Conservation (phyloP, 2,329 filamentous ascomycete genomes). For the Fusarium staphyleae region DNA sequence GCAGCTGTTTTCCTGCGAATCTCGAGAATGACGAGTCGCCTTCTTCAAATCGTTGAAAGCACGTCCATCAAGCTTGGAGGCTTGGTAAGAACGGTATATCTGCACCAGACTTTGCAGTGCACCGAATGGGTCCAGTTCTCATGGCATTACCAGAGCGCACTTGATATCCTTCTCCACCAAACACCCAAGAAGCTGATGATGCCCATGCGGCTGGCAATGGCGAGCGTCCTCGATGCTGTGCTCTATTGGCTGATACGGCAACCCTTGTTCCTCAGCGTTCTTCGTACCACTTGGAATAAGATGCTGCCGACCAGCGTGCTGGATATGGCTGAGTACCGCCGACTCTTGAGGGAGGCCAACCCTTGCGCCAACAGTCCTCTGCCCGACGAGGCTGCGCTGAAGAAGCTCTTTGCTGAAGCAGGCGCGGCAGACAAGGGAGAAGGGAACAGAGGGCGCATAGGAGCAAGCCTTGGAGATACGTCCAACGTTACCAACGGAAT, state of each 20-base stretch:
- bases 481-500: neutral
- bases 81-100: constrained; percentile 26
- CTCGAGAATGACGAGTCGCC: constrained; percentile 37
- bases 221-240: constrained; percentile 41
- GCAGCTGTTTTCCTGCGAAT: constrained; percentile 44
- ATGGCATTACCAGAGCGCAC: constrained; percentile 40
- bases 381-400: constrained; percentile 27
- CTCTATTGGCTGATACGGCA: constrained; percentile 42
- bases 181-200: constrained; percentile 37
- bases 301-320: constrained; percentile 36
- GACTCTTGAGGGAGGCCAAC: constrained; percentile 18
- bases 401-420: constrained; percentile 31
- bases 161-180: constrained; percentile 42
- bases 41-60: constrained; percentile 41
- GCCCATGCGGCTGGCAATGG: constrained; percentile 45
- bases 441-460: neutral
- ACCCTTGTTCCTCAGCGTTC: constrained; percentile 32
- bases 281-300: constrained; percentile 39
- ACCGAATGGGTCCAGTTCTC: constrained; percentile 34
- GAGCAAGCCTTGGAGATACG: neutral
- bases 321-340: constrained; percentile 41
- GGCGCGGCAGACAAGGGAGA: neutral
- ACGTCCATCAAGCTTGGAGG: constrained; percentile 37
- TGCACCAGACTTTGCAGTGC: constrained; percentile 24
- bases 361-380: constrained; percentile 20